These are phyloP conservation scores for Moniliella sp. DNA, from an alignment of 1,284 basidiomycete genomes.

Conservation along the genomic window DNA sequence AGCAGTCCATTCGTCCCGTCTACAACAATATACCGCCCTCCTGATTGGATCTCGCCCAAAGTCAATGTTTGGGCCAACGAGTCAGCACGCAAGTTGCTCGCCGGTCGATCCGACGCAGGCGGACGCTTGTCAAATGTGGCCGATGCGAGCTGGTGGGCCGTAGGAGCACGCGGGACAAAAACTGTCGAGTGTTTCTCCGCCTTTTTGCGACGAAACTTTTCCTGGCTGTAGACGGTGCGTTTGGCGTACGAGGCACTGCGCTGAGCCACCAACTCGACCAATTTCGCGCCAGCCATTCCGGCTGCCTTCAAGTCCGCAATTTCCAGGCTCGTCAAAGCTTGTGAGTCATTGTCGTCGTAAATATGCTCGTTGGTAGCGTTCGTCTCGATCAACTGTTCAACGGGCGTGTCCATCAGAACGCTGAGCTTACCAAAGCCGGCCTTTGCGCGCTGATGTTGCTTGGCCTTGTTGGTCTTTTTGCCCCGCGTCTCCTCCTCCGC, in stretches of 20 bases:
- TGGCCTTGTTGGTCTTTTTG: slow-evolving; percentile 1
- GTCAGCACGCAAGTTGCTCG: slow-evolving; percentile 67
- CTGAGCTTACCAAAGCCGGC: neutral
- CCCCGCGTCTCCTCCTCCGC: slow-evolving; percentile 1
- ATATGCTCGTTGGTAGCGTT: slow-evolving; percentile 33
- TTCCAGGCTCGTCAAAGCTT: slow-evolving; percentile 27
- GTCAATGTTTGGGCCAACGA: slow-evolving; percentile 68
- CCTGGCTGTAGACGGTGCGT: slow-evolving; percentile 25
- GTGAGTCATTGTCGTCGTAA: slow-evolving; percentile 25
- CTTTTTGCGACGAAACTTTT: slow-evolving; percentile 26
- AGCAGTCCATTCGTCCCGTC: slow-evolving; percentile 71
- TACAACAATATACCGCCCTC: slow-evolving; percentile 64
- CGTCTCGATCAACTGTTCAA: slow-evolving; percentile 17
- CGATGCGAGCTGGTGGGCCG: slow-evolving; percentile 63
- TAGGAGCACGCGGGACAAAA: slow-evolving; percentile 71
- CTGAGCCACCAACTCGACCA: slow-evolving; percentile 22
- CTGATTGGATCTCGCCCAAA: slow-evolving; percentile 60
- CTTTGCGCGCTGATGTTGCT: too few relatives aligned
- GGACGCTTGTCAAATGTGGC: slow-evolving; percentile 51
- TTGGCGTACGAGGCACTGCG: slow-evolving; percentile 15
- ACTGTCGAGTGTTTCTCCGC: slow-evolving; percentile 55
- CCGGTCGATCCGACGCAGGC: slow-evolving; percentile 49
- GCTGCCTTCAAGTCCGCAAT: slow-evolving; percentile 28
- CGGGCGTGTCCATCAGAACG: slow-evolving; percentile 8
- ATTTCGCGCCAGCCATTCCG: slow-evolving; percentile 23